Base-by-base conservation (phyloP, 169 alveolate species). In the Eimeria acervulina region DNA sequence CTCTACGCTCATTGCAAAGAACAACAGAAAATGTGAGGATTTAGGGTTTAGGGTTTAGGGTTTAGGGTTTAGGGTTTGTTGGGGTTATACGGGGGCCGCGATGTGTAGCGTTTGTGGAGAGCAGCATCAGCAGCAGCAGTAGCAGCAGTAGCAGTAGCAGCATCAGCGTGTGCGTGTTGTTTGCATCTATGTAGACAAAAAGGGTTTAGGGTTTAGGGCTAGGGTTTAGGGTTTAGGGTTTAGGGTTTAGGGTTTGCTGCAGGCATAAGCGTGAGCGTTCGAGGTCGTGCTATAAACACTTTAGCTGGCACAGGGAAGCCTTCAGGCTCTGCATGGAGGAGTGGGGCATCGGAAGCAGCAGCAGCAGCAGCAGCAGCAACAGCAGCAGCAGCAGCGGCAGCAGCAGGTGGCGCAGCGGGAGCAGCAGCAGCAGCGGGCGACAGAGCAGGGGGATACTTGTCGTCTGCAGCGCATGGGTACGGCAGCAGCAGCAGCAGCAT, bases 261-360 rank as follows among this genome's bases (percentile, higher is more conserved):
- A 55, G 66, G 66, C 15, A 90, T 90, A 21, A 90, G 95, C 61
- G 95, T 90, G 47, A 90, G 95, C 78, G 95, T 90, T n/a, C 55
- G 95, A n/a, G 95, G 95, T 2, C 88, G 95, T 1, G 95, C 95
- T 28, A 80, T 90, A 28, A 90, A 90, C 61, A 90, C 95, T 4
- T 76, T 80, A 0, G 95, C 95, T 51, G 95, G 95, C 0, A 72
- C 88, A 15, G 95, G 40, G 42, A 90, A 90, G 89, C 88, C 95
- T 0, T 90, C 95, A 5, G 95, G 95, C 38, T 90, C 95, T 6
- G 95, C 95, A 23, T 90, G 95, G 95, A 90, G 72, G 88, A 90
- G 95, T 42, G 87, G 95, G 0, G 95, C 74, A 23, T 38, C 95
- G 36, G 93, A 63, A 15, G 61, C 93, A 19, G 93, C 93, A 15